These are phyloP conservation scores for Fusarium mundagurra DNA, from an alignment of 2,329 filamentous ascomycete species.

Conservation along the genomic window DNA sequence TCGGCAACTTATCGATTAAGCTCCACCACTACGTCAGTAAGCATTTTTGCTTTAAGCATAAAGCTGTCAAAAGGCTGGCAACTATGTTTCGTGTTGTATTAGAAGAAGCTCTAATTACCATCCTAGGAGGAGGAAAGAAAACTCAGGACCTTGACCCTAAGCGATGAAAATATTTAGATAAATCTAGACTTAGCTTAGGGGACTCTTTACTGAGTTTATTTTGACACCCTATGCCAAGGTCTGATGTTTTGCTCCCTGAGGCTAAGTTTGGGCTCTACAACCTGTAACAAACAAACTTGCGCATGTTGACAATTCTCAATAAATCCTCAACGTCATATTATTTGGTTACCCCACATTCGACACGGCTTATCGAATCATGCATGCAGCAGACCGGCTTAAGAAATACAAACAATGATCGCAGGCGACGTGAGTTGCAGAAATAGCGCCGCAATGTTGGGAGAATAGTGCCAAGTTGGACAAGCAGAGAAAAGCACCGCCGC, in stretches of 20 bases:
- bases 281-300: constrained; percentile 6
- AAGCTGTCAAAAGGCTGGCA: background rate
- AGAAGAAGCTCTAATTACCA: constrained; percentile 28
- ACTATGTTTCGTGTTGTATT: background rate
- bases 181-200: no score
- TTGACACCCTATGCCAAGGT: background rate
- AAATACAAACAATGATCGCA: constrained; percentile 5
- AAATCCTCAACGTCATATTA: constrained; percentile 28
- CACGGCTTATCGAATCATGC: constrained; percentile 5
- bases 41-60: background rate
- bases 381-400: constrained; percentile 18
- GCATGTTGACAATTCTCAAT: background rate
- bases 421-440: background rate
- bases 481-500: background rate
- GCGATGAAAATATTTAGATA: background rate
- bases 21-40: constrained; percentile 21
- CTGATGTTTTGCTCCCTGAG: background rate
- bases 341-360: constrained; percentile 27
- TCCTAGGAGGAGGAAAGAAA: background rate
- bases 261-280: background rate
- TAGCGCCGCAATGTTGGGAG: background rate
- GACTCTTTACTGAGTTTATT: background rate
- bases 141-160: background rate
- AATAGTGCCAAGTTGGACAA: background rate
- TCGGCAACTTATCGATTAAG: constrained; percentile 44